Percentiles rank a stretch among this genome's conserved stretches.
Evolutionary conservation across 2,329 filamentous ascomycete species (phyloP).

Genomic region (Diaporthe sp.): DNA sequence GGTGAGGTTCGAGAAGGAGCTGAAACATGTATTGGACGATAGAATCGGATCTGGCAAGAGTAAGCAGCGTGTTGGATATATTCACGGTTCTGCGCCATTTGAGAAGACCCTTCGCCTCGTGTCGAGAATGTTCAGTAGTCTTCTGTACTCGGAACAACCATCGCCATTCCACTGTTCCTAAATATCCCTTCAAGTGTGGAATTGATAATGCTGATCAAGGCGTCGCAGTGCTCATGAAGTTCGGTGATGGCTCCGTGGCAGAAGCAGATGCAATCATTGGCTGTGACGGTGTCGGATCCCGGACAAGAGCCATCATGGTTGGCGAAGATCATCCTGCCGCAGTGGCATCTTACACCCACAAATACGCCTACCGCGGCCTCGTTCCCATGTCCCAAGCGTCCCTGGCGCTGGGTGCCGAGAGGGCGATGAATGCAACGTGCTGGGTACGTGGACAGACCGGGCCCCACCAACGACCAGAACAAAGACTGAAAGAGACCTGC

Average conservation of each 20-base stretch:
- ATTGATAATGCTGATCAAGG: not conserved
- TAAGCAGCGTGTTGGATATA: conserved; percentile 21
- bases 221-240: conserved; percentile 38
- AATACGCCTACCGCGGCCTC: conserved; percentile 68
- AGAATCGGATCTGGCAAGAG: conserved; percentile 33
- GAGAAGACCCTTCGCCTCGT: not conserved
- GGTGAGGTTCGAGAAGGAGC: conserved; percentile 47
- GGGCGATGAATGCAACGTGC: conserved; percentile 46
- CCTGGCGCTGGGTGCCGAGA: conserved; percentile 59
- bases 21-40: conserved; percentile 49
- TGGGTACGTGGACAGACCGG: conserved; percentile 43
- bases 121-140: not conserved
- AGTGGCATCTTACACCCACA: conserved; percentile 64
- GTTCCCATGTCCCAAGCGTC: conserved; percentile 66
- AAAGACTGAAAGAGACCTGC: conserved; percentile 40
- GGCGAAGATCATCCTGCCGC: conserved; percentile 55
- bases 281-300: conserved; percentile 73
- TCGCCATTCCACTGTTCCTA: not conserved
- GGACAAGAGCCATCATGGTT: conserved; percentile 65
- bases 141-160: not conserved
- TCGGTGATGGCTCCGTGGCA: conserved; percentile 47
- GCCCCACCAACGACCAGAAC: not conserved
- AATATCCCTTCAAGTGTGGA: not conserved
- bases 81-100: conserved; percentile 13
- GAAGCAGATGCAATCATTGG: conserved; percentile 59